Evolutionary conservation across 139 green algal species (phyloP).

Genomic region (Gonium pectorale): DNA sequence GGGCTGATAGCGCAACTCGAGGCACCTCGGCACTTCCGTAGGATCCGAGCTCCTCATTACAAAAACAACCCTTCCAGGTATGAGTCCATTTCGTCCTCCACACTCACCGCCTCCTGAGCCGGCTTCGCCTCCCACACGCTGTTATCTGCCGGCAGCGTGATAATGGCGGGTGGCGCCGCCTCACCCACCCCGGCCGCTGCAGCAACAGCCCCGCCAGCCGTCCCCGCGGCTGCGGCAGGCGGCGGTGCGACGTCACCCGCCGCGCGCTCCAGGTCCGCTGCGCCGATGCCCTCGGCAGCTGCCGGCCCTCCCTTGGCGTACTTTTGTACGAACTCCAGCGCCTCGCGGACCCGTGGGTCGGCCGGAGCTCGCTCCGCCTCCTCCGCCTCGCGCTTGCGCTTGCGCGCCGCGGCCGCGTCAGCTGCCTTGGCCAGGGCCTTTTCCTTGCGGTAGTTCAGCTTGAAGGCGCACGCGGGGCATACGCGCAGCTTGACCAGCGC

Average conservation of each 20-base stretch:
- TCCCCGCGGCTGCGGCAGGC: neutral
- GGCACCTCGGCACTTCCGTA: too few species aligned
- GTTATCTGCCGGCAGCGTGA: slow-evolving; percentile 48
- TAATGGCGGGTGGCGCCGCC: neutral
- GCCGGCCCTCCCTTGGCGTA: neutral
- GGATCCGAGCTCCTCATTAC: neutral
- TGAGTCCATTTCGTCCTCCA: slow-evolving; percentile 56
- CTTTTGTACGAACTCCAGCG: slow-evolving; percentile 18
- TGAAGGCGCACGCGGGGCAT: slow-evolving; percentile 82
- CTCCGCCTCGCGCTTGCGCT: slow-evolving; percentile 27
- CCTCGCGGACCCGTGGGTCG: slow-evolving; percentile 27
- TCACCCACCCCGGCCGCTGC: neutral
- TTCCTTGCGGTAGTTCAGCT: slow-evolving; percentile 83
- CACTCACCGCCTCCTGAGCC: slow-evolving; percentile 18
- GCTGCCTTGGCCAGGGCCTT: slow-evolving; percentile 22
- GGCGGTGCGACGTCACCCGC: slow-evolving; percentile 39
- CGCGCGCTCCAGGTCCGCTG: slow-evolving; percentile 26
- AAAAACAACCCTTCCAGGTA: slow-evolving; percentile 60
- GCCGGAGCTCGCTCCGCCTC: neutral
- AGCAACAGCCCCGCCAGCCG: neutral
- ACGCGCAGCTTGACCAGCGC: slow-evolving; percentile 84
- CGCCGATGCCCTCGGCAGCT: neutral
- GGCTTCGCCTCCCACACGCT: slow-evolving; percentile 56
- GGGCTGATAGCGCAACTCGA: too few species aligned
- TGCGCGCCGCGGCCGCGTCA: slow-evolving; percentile 18